Percentiles rank a stretch among this genome's conserved stretches.
These are phyloP conservation scores for Ormosia emarginata DNA, from an alignment of 306 rosid genomes.

Conservation along the genomic window DNA sequence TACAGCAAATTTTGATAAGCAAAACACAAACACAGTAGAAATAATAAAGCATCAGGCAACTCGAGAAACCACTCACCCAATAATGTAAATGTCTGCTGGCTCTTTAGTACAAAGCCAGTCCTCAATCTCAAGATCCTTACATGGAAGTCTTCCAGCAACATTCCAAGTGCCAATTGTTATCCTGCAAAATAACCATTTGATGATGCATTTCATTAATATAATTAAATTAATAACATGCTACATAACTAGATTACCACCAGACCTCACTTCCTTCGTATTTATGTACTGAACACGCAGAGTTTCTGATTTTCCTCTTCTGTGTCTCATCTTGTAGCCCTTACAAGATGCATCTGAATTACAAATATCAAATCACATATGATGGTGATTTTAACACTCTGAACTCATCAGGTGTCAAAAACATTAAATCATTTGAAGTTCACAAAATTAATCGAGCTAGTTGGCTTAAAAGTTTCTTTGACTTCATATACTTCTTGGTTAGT, in stretches of 20 bases:
- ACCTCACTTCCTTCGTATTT: slow-evolving; percentile 89
- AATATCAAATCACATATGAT: slow-evolving; percentile 1
- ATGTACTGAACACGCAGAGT: slow-evolving; percentile 87
- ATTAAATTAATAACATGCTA: neutral
- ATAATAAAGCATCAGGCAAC: neutral
- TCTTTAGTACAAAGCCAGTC: slow-evolving; percentile 74
- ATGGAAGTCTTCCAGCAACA: slow-evolving; percentile 79
- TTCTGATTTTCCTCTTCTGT: slow-evolving; percentile 90
- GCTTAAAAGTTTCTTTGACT: neutral
- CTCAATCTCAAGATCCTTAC: slow-evolving; percentile 71
- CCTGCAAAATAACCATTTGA: slow-evolving; percentile 47
- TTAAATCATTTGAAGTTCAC: slow-evolving; percentile 14
- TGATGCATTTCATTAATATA: slow-evolving; percentile 20
- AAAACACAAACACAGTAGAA: neutral
- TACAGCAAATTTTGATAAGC: neutral
- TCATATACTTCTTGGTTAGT: neutral
- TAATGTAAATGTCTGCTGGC: slow-evolving; percentile 75
- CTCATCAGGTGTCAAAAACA: slow-evolving; percentile 2
- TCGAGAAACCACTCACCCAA: slow-evolving; percentile 58
- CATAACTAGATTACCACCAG: slow-evolving; percentile 17
- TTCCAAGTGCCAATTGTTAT: slow-evolving; percentile 85
- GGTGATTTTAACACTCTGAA: neutral
- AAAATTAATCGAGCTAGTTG: neutral
- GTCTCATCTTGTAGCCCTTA: slow-evolving; percentile 40
- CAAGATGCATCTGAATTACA: slow-evolving; percentile 49